Base-by-base conservation (phyloP, 2,329 filamentous ascomycete genomes). In the Grosmannia serpens region DNA sequence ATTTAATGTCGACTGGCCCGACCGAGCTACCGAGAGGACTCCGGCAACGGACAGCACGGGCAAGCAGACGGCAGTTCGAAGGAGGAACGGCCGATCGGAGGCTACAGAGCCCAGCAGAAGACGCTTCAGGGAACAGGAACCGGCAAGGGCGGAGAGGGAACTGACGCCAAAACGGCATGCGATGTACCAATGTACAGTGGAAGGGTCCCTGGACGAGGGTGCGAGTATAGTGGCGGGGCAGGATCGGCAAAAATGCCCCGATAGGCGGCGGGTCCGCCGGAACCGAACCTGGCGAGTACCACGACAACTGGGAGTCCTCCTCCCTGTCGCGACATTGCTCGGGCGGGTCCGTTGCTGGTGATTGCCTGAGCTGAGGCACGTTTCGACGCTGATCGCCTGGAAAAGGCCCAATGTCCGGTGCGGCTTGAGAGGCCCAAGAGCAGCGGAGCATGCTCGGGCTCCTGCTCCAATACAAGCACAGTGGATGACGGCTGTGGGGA, bases 191-290 rank as follows among this genome's bases (percentile, higher is more conserved):
- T n/a, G n/a, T n/a, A 44, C 20, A 15, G 13, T 51, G 27, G 17
- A 20, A 31, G 27, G 9, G 46, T 26, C 6, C 13, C 17, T 38
- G 27, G 29, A 9, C 15, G 7, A 13, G 5, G 27, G n/a, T 13
- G 13, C 13, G 33, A 5, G 31, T 22, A 38, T n/a, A 22, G 51
- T 38, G 31, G 31, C 33, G 13, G 46, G 41, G 55, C 53, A 56
- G 38, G 50, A 52, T 62, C 61, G 61, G 61, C 61, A 62, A 41
- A 59, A 59, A 54, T 59, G 53, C 56, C 51, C 61, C 61, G 61
- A 62, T 41, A 35, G 22, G 10, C 13, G 29, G 27, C 29, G 20
- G 50, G 27, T 29, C 47, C 24, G 27, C 9, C 26, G 47, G 15
- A 50, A 27, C 13, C 17, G 44, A 46, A 22, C 22, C 20, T 7